phyloP scores from a whole-genome alignment of 2,329 filamentous ascomycete genomes.

The Aspergillus ruber region DNA sequence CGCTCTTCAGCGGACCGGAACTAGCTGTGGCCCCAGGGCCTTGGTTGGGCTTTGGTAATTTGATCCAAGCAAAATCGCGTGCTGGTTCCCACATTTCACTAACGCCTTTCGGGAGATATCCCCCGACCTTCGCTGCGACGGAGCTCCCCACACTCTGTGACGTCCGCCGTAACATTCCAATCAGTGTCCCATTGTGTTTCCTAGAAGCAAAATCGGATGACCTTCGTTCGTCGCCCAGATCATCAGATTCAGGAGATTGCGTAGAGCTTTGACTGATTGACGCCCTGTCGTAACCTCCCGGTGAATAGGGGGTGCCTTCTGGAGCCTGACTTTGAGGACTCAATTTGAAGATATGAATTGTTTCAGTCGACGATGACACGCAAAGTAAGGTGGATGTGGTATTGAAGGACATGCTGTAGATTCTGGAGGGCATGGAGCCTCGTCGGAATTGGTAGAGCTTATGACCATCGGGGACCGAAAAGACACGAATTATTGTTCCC shows the following conservation, averaged over 20 bases:
- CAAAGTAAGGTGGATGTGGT: constrained; percentile 86
- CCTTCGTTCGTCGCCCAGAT: constrained; percentile 21
- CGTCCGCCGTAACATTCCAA: constrained; percentile 85
- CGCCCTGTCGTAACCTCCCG: constrained; percentile 18
- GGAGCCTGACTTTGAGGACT: constrained; percentile 33
- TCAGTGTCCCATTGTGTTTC: constrained; percentile 66
- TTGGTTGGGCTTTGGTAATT: constrained; percentile 63
- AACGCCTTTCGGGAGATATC: constrained; percentile 86
- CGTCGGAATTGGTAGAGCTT: constrained; percentile 95
- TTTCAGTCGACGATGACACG: constrained; percentile 93
- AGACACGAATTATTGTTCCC: constrained; percentile 93
- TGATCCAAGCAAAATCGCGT: constrained; percentile 94
- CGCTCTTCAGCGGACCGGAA: constrained; percentile 65
- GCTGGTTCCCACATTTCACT: constrained; percentile 97
- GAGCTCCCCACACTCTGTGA: constrained; percentile 89
- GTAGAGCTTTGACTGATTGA: constrained; percentile 22
- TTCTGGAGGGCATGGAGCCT: constrained; percentile 89
- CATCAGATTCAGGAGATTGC: constrained; percentile 25
- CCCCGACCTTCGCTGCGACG: constrained; percentile 81
- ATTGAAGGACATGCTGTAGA: constrained; percentile 99
- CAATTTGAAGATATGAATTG: constrained; percentile 91
- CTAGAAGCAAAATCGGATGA: constrained; percentile 31
- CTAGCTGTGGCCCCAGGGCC: constrained; percentile 30
- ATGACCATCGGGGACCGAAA: constrained; percentile 80
- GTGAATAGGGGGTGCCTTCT: constrained; percentile 21